Evolutionary conservation across 1,284 basidiomycete genomes (phyloP).

Genomic region (Baeospora myosura): DNA sequence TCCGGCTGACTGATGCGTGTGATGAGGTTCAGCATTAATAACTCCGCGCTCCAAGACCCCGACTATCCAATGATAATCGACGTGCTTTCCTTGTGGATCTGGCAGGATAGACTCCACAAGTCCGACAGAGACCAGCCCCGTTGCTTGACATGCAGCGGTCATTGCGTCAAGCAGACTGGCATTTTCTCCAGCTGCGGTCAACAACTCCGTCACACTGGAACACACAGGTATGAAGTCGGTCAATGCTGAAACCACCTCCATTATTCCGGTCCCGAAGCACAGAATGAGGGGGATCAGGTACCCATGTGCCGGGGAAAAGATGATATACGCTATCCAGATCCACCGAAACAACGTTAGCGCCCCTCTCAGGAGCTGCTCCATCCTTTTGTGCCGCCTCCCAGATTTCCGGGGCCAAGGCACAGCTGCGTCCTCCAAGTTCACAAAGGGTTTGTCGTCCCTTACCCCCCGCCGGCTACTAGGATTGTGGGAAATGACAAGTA

Average conservation of each 20-base stretch:
- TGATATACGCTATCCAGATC: constrained; percentile 1
- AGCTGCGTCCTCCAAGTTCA: constrained; percentile 11
- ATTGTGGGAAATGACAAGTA: constrained; percentile 9
- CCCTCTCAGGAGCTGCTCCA: constrained; percentile 1
- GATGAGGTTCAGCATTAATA: too few relatives aligned
- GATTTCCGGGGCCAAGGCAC: constrained; percentile 5
- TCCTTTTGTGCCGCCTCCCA: constrained; percentile 2
- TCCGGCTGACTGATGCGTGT: too few relatives aligned
- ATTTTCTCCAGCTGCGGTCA: too few relatives aligned
- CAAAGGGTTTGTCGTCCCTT: too few relatives aligned
- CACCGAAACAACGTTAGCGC: constrained; percentile 3
- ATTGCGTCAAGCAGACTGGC: constrained; percentile 10
- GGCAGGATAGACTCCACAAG: constrained; percentile 10
- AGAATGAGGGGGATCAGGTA: constrained; percentile 9
- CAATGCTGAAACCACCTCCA: constrained; percentile 5
- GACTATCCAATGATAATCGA: constrained; percentile 9
- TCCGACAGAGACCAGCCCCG: constrained; percentile 6
- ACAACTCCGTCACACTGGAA: neutral
- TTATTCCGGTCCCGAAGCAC: constrained; percentile 7
- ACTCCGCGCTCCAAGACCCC: too few relatives aligned
- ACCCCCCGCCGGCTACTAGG: neutral
- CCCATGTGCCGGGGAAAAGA: constrained; percentile 4
- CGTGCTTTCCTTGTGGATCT: constrained; percentile 9
- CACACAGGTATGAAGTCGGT: constrained; percentile 1
- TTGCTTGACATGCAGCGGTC: constrained; percentile 7